A percentile compares a stretch with the other conserved stretches of the same genome.
Conservation (phyloP, 371 early-diverging fungal species). For the Lichtheimia corymbifera region DNA sequence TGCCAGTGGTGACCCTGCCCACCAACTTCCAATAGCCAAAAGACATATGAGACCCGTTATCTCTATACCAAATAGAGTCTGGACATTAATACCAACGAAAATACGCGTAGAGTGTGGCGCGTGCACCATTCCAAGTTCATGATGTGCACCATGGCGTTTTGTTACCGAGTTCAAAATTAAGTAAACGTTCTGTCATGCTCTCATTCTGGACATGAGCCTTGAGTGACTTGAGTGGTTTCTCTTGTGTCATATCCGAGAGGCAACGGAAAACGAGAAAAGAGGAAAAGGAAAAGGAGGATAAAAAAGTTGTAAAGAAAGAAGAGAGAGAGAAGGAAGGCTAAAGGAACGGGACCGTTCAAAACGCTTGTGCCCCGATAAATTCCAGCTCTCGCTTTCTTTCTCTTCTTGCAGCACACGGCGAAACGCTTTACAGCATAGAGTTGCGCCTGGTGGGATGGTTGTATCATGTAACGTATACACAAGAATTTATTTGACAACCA, state of each 20-base stretch:
- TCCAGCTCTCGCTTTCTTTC: too few relatives aligned
- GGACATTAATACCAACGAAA: too few relatives aligned
- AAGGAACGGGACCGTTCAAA: too few relatives aligned
- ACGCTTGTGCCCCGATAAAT: too few relatives aligned
- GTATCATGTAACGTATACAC: too few relatives aligned
- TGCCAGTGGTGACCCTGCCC: constrained; percentile 21
- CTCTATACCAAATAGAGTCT: constrained; percentile 7
- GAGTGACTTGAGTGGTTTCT: constrained; percentile 2
- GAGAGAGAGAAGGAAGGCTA: neutral
- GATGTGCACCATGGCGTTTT: neutral
- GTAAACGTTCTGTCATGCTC: constrained; percentile 13
- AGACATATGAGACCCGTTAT: constrained; percentile 17
- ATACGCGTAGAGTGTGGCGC: neutral
- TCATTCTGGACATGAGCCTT: constrained; percentile 2
- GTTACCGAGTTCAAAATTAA: constrained; percentile 18
- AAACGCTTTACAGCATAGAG: too few relatives aligned
- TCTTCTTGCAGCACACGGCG: too few relatives aligned
- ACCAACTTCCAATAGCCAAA: constrained; percentile 13
- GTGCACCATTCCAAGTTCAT: neutral
- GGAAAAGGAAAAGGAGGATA: neutral
- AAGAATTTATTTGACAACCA: too few relatives aligned
- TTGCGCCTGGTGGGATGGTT: too few relatives aligned
- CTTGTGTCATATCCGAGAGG: neutral
- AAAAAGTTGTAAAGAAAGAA: neutral
- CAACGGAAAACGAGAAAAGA: neutral